A percentile compares a stretch with the other conserved stretches of the same genome.
These are phyloP conservation scores for Cladophialophora chaetospira DNA, from an alignment of 2,329 filamentous ascomycete genomes.

Conservation along the genomic window DNA sequence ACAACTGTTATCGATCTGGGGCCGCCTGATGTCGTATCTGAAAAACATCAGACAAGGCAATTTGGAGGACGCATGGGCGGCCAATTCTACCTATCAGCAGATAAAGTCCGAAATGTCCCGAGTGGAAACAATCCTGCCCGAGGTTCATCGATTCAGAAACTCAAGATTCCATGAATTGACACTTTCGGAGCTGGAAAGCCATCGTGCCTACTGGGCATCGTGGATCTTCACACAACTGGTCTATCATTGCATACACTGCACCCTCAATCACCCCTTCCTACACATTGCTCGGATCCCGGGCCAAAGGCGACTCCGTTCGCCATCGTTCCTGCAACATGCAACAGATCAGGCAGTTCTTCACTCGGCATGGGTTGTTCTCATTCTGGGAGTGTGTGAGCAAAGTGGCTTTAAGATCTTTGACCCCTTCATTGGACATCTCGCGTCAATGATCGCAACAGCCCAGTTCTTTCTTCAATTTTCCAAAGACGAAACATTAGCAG, in stretches of 20 bases:
- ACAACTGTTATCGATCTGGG: conserved; percentile 28
- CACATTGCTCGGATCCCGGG: conserved; percentile 26
- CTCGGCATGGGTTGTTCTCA: conserved; percentile 25
- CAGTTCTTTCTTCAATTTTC: conserved; percentile 29
- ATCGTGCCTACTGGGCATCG: conserved; percentile 26
- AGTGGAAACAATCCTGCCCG: conserved; percentile 26
- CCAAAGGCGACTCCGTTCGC: conserved; percentile 22
- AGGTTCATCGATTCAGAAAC: conserved; percentile 29
- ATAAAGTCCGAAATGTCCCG: conserved; percentile 27
- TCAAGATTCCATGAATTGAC: conserved; percentile 18
- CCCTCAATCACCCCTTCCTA: conserved; percentile 29
- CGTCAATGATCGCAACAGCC: conserved; percentile 24
- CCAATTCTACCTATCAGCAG: conserved; percentile 26
- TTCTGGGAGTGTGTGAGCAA: conserved; percentile 24
- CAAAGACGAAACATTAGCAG: conserved; percentile 21
- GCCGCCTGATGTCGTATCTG: conserved; percentile 25
- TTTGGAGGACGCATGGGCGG: conserved; percentile 23
- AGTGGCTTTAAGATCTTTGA: conserved; percentile 21
- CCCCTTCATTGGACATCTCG: conserved; percentile 29
- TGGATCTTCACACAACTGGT: conserved; percentile 28
- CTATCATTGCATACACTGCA: conserved; percentile 29
- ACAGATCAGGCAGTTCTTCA: conserved; percentile 28
- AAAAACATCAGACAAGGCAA: conserved; percentile 24
- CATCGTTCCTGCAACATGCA: conserved; percentile 31
- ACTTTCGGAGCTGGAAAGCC: conserved; percentile 8